Evolutionary conservation across 352 stramenopile species (phyloP), one percentile per base, ranked within the genome.

Genomic region (Heterotrichella gracilis): DNA sequence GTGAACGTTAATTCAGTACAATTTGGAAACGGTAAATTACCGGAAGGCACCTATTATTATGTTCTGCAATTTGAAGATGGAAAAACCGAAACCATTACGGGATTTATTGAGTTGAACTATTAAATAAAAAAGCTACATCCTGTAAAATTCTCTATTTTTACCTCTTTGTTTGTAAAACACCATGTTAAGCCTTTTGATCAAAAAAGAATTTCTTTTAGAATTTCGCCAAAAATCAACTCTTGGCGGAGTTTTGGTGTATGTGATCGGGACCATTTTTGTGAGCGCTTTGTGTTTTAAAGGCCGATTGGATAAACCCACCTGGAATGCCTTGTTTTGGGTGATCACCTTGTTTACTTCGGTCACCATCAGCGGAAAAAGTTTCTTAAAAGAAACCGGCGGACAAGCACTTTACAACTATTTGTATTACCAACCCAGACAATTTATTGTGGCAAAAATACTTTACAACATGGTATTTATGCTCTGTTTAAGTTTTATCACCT

Each of bases 181-280:
- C 9, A 53, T 53, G 32, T n/a, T 53, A n/a, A 53, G n/a, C 9
- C 9, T n/a, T 9, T n/a, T 53, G 32, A 53, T 53, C 32, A 53
- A 53, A 53, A 53, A 53, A 53, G 32, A 53, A n/a, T 53, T 53
- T 53, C n/a, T 53, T 9, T n/a, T 53, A n/a, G 32, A 53, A n/a
- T 53, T 53, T 53, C 32, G 32, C 9, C 32, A 53, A n/a, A 53
- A 53, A 53, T 53, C 32, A 53, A 53, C 32, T 9, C 32, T 53
- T 53, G 32, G 32, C n/a, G 32, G 32, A 9, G 32, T 53, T 53
- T 53, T 53, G 32, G 32, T 53, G 32, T 53, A 53, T 53, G 32
- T 53, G n/a, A n/a, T 53, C 9, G 32, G 32, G 9, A 53, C 32
- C 32, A 53, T 53, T n/a, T 53, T 53, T 53, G 32, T 53, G 32